Base-by-base conservation (phyloP, 768 basidiomycete genomes). In the Plicaturopsis crispa region DNA sequence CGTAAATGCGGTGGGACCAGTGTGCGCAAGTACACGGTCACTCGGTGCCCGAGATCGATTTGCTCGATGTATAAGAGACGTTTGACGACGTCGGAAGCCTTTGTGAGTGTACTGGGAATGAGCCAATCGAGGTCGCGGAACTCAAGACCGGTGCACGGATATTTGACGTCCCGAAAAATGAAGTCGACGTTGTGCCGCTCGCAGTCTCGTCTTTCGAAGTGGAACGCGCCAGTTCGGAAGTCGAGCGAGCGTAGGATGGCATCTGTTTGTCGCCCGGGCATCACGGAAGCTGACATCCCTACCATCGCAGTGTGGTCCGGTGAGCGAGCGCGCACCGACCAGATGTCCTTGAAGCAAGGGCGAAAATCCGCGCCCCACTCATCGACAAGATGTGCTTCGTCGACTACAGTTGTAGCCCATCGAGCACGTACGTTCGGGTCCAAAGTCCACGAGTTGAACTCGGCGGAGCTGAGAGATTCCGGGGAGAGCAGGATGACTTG, bases 101-200 rank as follows among this genome's bases (percentile, higher is more conserved):
- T 28, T 28, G 10, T 8, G 14, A 28, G 26, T 8, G 8, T 14
- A 8, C 8, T 14, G 26, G 26, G 26, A 28, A 28, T 28, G 26
- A 28, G 26, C 26, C 26, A 28, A 14, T 28, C 26, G 10, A 28
- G 14, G 14, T 14, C 26, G 14, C 14, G 26, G 14, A 28, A 28
- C 14, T 8, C 26, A 28, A 8, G 26, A 28, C 26, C 26, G 14
- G 26, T 28, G 26, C 26, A 8, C 10, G 26, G 8, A 14, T 41
- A 30, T 4, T 22, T 10, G 4, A 45, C 24, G 16, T 13, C 4
- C 30, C 44, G 37, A 18, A 38, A 17, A 32, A 39, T 23, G 23
- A 38, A 31, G 20, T 42, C 31, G 30, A 46, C 35, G 26, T 46
- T 42, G 19, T 36, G 36, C 10, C 44, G 40, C 19, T 36, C 35